These are phyloP conservation scores for Xerocomus potaroensis DNA, from an alignment of 768 basidiomycete genomes.

Conservation along the genomic window DNA sequence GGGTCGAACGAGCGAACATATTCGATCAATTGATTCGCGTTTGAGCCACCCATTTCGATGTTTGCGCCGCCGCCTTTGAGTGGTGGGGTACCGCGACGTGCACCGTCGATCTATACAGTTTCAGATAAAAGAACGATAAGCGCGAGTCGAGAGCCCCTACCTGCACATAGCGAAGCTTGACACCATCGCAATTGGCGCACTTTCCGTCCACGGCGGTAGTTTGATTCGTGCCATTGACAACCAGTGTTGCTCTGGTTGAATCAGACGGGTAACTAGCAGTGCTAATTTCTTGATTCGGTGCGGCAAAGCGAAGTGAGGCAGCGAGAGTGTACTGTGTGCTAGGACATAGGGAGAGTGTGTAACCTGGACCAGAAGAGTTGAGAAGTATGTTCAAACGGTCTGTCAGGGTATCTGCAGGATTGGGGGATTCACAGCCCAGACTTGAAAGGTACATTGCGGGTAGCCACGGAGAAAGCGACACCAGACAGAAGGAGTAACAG, in stretches of 20 bases:
- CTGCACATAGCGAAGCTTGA: conserved; percentile 69
- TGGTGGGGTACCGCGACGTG: conserved; percentile 50
- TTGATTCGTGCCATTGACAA: conserved; percentile 62
- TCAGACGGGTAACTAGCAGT: conserved; percentile 73
- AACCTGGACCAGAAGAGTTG: conserved; percentile 62
- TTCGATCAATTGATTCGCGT: conserved; percentile 69
- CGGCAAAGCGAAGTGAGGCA: conserved; percentile 61
- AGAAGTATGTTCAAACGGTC: conserved; percentile 63
- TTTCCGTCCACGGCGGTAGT: conserved; percentile 70
- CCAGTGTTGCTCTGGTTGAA: conserved; percentile 59
- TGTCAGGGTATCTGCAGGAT: conserved; percentile 60
- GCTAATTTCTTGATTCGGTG: conserved; percentile 74
- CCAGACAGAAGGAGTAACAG: too few relatives aligned
- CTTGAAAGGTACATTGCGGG: background rate
- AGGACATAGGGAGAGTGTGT: conserved; percentile 64
- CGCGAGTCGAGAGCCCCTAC: conserved; percentile 29
- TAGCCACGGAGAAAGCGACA: background rate
- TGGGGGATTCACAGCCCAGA: conserved; percentile 34
- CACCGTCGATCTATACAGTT: conserved; percentile 36
- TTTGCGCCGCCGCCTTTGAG: conserved; percentile 68
- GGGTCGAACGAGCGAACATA: conserved; percentile 74
- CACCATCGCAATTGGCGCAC: conserved; percentile 54
- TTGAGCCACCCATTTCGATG: conserved; percentile 81
- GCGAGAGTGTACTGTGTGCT: conserved; percentile 56
- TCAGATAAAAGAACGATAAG: background rate